phyloP scores from a whole-genome alignment of 2,329 filamentous ascomycete species.

The Passalora sequoiae region DNA sequence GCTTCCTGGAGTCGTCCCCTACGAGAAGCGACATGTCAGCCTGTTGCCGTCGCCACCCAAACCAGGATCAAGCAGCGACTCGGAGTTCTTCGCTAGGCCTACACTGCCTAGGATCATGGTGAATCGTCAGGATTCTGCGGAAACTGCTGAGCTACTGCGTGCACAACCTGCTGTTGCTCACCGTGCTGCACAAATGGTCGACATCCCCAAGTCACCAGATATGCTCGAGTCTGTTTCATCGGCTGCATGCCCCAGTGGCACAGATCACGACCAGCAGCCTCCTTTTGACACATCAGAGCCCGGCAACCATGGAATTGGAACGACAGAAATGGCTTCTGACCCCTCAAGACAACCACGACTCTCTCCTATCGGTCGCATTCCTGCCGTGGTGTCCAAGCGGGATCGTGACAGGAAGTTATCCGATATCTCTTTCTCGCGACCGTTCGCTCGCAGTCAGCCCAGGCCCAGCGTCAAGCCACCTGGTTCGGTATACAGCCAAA shows the following conservation, averaged over 20 bases:
- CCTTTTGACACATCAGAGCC: conserved; percentile 4
- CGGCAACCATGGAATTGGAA: conserved; percentile 20
- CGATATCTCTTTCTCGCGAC: conserved; percentile 77
- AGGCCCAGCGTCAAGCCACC: conserved; percentile 27
- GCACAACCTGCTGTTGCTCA: conserved; percentile 20
- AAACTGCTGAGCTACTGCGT: conserved; percentile 25
- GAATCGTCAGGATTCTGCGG: conserved; percentile 21
- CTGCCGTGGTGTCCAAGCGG: conserved; percentile 66
- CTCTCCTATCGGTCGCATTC: conserved; percentile 79
- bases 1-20: conserved; percentile 20
- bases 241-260: background rate
- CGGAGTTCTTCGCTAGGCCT: conserved; percentile 11
- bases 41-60: conserved; percentile 27
- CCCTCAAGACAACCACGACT: conserved; percentile 45
- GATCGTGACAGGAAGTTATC: conserved; percentile 61
- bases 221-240: background rate
- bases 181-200: conserved; percentile 19
- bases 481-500: conserved; percentile 29
- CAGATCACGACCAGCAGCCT: too few relatives aligned
- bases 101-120: conserved; percentile 20
- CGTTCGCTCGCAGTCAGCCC: conserved; percentile 56
- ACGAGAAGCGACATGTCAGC: conserved; percentile 24
- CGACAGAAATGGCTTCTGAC: conserved; percentile 35
- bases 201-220: conserved; percentile 15
- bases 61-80: conserved; percentile 5